Evolutionary conservation across 257 asterid species (phyloP).

Genomic region (Solanum pimpinellifolium): DNA sequence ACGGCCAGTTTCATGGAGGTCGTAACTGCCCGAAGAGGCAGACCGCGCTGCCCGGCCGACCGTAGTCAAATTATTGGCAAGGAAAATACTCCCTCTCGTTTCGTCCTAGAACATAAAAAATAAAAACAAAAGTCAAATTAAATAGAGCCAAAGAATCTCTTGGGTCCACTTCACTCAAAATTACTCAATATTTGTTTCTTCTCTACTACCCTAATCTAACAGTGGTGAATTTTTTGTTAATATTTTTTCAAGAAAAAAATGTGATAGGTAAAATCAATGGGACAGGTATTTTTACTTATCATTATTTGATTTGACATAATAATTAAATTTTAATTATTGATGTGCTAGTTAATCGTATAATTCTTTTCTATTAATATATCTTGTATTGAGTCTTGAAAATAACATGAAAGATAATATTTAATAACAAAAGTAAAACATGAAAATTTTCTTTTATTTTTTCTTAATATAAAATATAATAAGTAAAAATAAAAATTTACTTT

Average conservation of each 20-base stretch:
- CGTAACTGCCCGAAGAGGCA: slow-evolving; percentile 10
- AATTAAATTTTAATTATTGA: too few relatives aligned
- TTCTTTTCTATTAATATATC: too few relatives aligned
- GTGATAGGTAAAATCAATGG: not conserved
- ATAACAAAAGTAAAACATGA: too few relatives aligned
- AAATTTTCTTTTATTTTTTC: too few relatives aligned
- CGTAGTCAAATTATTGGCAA: slow-evolving; percentile 7
- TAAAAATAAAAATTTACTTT: too few relatives aligned
- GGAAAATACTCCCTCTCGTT: not conserved
- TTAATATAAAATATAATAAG: too few relatives aligned
- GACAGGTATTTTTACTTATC: not conserved
- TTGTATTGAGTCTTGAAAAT: too few relatives aligned
- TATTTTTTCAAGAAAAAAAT: not conserved
- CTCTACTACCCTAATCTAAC: not conserved
- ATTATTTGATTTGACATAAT: too few relatives aligned
- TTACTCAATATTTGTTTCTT: not conserved
- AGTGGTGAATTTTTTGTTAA: not conserved
- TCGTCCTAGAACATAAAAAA: too few relatives aligned
- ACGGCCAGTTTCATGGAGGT: not conserved
- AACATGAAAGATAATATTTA: too few relatives aligned
- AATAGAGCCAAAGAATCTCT: not conserved
- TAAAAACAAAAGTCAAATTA: not conserved
- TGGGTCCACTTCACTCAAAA: not conserved
- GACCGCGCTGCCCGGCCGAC: slow-evolving; percentile 31
- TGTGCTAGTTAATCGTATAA: too few relatives aligned